Percentiles rank a stretch among this genome's conserved stretches.
phyloP scores from a whole-genome alignment of 257 asterid genomes.

The Leptodermis oblonga region DNA sequence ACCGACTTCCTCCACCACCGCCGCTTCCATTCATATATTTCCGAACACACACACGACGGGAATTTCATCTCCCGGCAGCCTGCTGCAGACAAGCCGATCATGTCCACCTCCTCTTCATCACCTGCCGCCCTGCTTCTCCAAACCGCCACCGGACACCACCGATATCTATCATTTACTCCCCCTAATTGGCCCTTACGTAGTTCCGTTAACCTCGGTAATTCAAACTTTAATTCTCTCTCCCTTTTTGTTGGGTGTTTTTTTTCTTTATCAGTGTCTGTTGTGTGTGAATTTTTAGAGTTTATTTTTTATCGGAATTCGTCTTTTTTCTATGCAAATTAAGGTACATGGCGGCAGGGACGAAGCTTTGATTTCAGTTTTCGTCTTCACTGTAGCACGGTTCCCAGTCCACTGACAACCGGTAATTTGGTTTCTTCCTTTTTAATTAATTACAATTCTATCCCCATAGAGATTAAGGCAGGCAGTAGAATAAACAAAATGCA shows the following conservation, averaged over 20 bases:
- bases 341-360: constrained; percentile 20
- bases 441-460: not conserved
- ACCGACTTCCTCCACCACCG: not conserved
- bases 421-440: not conserved
- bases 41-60: no score
- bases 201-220: not conserved
- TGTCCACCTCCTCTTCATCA: not conserved
- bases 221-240: no score
- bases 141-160: not conserved
- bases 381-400: constrained; percentile 42
- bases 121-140: constrained; percentile 13
- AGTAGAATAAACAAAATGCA: no score
- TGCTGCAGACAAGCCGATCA: no score
- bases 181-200: not conserved
- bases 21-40: no score
- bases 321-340: no score
- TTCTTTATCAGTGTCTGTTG: not conserved
- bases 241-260: not conserved
- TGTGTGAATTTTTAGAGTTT: not conserved
- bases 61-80: no score
- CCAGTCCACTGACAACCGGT: constrained; percentile 51
- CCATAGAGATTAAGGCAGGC: no score
- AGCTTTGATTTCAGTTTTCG: constrained; percentile 13
- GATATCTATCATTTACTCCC: not conserved
- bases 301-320: no score